These are phyloP conservation scores for Calonectria henricotiae DNA, from an alignment of 2,329 filamentous ascomycete genomes.

Conservation along the genomic window DNA sequence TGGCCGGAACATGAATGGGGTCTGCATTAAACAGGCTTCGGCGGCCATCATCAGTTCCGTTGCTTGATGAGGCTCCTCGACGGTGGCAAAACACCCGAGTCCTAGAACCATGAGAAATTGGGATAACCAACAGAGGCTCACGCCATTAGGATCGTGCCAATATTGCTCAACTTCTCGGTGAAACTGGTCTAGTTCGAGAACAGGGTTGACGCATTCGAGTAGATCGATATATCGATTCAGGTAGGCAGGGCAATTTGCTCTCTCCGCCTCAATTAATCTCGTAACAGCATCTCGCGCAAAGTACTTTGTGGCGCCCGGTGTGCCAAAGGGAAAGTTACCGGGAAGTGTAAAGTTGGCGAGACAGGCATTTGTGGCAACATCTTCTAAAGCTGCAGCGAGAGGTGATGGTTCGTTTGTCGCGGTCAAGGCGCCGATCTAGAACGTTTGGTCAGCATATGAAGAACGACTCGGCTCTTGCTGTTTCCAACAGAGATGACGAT, in stretches of 20 bases:
- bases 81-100: constrained; percentile 55
- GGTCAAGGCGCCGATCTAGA: constrained; percentile 52
- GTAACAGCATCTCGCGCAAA: constrained; percentile 54
- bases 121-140: constrained; percentile 56
- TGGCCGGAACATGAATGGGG: constrained; percentile 59
- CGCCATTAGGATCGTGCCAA: constrained; percentile 53
- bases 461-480: background rate
- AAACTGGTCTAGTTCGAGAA: constrained; percentile 56
- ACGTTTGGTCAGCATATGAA: constrained; percentile 7
- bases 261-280: constrained; percentile 54
- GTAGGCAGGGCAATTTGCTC: constrained; percentile 50
- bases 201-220: constrained; percentile 57
- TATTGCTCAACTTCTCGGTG: constrained; percentile 54
- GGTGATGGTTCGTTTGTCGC: constrained; percentile 48
- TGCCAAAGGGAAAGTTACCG: constrained; percentile 60
- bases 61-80: constrained; percentile 55
- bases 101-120: constrained; percentile 59
- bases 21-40: constrained; percentile 59
- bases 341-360: constrained; percentile 58
- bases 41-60: constrained; percentile 59
- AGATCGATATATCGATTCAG: constrained; percentile 54
- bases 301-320: constrained; percentile 56
- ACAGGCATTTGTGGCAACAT: constrained; percentile 57
- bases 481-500: background rate
- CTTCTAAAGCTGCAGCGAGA: constrained; percentile 53